These are phyloP conservation scores for Alternaria brassicae DNA, from an alignment of 2,329 filamentous ascomycete genomes.

Conservation along the genomic window DNA sequence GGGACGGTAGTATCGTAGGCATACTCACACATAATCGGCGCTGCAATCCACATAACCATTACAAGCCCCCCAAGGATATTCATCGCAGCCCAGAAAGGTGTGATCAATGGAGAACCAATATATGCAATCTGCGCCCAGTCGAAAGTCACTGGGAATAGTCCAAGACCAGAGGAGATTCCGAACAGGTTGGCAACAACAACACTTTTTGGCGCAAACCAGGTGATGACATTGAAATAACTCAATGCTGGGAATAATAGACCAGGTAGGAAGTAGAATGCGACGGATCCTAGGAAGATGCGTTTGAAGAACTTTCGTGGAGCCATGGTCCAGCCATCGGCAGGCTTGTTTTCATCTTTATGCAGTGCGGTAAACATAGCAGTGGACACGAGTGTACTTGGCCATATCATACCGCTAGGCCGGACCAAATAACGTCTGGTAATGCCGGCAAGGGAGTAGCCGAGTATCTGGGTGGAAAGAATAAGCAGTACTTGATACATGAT, in stretches of 20 bases:
- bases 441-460: slow-evolving; percentile 87
- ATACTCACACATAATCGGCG: slow-evolving; percentile 71
- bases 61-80: slow-evolving; percentile 83
- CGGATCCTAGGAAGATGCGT: slow-evolving; percentile 72
- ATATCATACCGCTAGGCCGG: slow-evolving; percentile 87
- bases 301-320: slow-evolving; percentile 87
- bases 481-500: slow-evolving; percentile 82
- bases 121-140: slow-evolving; percentile 91
- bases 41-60: slow-evolving; percentile 83
- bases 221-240: slow-evolving; percentile 88
- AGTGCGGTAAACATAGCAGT: slow-evolving; percentile 88
- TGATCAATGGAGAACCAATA: slow-evolving; percentile 83
- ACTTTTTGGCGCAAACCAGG: slow-evolving; percentile 86
- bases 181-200: slow-evolving; percentile 88
- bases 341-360: slow-evolving; percentile 83
- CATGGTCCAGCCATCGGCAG: slow-evolving; percentile 82
- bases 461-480: slow-evolving; percentile 83
- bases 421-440: slow-evolving; percentile 82
- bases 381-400: slow-evolving; percentile 87
- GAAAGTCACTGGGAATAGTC: slow-evolving; percentile 84
- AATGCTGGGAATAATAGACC: slow-evolving; percentile 82
- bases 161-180: slow-evolving; percentile 82
- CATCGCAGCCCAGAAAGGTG: slow-evolving; percentile 85
- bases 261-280: slow-evolving; percentile 84
- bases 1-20: not conserved